Percentiles rank a stretch among this genome's conserved stretches.
These are phyloP conservation scores for Fusarium mundagurra DNA, from an alignment of 2,329 filamentous ascomycete genomes.

Conservation along the genomic window DNA sequence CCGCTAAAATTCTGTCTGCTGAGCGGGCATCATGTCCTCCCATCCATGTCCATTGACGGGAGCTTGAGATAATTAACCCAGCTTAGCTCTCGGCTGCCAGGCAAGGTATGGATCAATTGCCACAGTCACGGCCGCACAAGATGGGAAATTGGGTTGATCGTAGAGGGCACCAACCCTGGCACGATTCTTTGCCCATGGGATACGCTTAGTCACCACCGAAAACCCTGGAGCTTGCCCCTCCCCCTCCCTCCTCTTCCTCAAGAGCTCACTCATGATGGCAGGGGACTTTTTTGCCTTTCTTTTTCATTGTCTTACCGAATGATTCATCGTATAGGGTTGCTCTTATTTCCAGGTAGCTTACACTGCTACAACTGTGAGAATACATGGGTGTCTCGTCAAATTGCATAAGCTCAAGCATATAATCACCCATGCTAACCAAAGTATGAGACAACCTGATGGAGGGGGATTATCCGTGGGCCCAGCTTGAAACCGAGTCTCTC, in stretches of 20 bases:
- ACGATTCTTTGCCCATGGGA: neutral
- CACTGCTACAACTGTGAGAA: neutral
- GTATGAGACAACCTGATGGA: slow-evolving; percentile 8
- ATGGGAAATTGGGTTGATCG: slow-evolving; percentile 14
- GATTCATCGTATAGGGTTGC: neutral
- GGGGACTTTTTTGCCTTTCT: neutral
- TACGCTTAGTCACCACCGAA: slow-evolving; percentile 23
- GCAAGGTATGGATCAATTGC: slow-evolving; percentile 13
- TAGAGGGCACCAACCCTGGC: slow-evolving; percentile 42
- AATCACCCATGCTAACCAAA: neutral
- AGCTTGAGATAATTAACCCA: neutral
- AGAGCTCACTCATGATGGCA: neutral
- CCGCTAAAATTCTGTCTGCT: slow-evolving; percentile 35
- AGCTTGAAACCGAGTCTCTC: slow-evolving; percentile 28
- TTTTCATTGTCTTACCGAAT: neutral
- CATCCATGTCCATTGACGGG: neutral
- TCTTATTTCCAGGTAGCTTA: neutral
- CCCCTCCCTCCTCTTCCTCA: slow-evolving; percentile 11
- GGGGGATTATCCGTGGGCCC: slow-evolving; percentile 18
- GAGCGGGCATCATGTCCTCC: slow-evolving; percentile 18
- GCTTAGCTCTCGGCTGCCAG: neutral
- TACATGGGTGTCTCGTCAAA: neutral
- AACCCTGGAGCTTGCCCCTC: slow-evolving; percentile 14
- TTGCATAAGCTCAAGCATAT: neutral
- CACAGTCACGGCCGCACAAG: slow-evolving; percentile 33